phyloP scores from a whole-genome alignment of 164 flowering plant genomes.

The Chimonanthus praecox region DNA sequence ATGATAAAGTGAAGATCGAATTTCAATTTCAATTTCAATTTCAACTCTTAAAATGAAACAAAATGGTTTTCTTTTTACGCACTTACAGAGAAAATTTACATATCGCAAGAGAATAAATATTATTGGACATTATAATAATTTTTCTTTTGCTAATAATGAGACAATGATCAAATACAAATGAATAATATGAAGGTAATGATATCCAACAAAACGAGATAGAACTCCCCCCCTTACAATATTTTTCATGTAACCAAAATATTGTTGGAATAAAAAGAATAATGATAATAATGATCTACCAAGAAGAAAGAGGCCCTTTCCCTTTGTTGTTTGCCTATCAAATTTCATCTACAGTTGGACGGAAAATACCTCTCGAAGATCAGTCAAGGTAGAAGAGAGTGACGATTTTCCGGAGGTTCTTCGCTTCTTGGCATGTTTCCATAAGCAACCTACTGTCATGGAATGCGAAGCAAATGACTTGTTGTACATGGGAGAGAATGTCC shows the following conservation, averaged over 20 bases:
- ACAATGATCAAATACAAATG: background rate
- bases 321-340: background rate
- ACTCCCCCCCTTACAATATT: slow-evolving; percentile 1
- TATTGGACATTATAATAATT: background rate
- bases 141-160: background rate
- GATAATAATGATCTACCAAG: background rate
- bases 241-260: background rate
- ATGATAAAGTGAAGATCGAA: background rate
- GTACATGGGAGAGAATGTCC: slow-evolving; percentile 95
- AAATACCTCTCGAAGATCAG: slow-evolving; percentile 13
- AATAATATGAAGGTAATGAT: background rate
- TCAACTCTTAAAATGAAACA: background rate
- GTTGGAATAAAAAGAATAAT: slow-evolving; percentile 5
- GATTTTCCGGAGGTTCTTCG: slow-evolving; percentile 84
- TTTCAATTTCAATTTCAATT: background rate
- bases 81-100: background rate
- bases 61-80: background rate
- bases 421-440: slow-evolving; percentile 99
- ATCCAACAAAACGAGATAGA: background rate
- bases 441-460: slow-evolving; percentile 90
- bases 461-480: slow-evolving; percentile 98
- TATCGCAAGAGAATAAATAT: background rate
- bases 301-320: background rate
- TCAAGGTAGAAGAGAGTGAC: slow-evolving; percentile 94
- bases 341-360: background rate